Conservation (phyloP, 768 basidiomycete species). For the Trametes cubensis region DNA sequence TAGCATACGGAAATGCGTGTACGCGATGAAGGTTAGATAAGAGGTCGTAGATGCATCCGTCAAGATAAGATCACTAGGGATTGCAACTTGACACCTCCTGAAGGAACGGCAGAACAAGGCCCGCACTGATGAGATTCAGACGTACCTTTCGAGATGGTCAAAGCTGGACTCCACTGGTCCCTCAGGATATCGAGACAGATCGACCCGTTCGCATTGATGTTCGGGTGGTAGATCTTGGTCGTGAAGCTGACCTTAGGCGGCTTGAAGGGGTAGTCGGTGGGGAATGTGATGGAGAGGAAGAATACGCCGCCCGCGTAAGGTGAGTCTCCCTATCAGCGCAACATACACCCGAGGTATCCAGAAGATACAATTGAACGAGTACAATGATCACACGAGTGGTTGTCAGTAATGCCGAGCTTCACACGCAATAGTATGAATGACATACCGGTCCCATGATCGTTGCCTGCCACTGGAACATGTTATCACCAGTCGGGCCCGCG, state of each 20-base stretch:
- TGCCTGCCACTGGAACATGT: conserved; percentile 99
- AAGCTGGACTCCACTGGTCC: conserved; percentile 98
- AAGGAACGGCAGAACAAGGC: background rate
- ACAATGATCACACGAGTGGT: conserved; percentile 1
- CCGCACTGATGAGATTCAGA: background rate
- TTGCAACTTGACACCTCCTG: no score
- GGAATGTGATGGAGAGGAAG: conserved; percentile 93
- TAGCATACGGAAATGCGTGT: conserved; percentile 8
- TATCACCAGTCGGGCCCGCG: conserved; percentile 96
- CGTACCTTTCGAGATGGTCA: conserved; percentile 98
- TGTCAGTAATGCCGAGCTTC: conserved; percentile 16
- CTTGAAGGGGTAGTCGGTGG: conserved; percentile 99
- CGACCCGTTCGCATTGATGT: conserved; percentile 99
- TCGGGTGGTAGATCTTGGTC: conserved; percentile 99
- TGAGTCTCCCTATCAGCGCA: conserved; percentile 76
- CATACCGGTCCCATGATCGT: conserved; percentile 99
- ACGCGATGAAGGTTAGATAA: background rate
- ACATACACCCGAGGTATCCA: conserved; percentile 17
- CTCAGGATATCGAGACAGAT: conserved; percentile 98
- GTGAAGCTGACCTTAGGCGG: conserved; percentile 99
- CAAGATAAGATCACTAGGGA: no score
- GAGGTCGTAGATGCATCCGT: no score
- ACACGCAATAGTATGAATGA: conserved; percentile 26
- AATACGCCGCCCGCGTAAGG: conserved; percentile 99
- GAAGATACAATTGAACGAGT: conserved; percentile 26